Conservation (phyloP, 1,284 basidiomycete genomes). For the Paramarasmius palmivorus region DNA sequence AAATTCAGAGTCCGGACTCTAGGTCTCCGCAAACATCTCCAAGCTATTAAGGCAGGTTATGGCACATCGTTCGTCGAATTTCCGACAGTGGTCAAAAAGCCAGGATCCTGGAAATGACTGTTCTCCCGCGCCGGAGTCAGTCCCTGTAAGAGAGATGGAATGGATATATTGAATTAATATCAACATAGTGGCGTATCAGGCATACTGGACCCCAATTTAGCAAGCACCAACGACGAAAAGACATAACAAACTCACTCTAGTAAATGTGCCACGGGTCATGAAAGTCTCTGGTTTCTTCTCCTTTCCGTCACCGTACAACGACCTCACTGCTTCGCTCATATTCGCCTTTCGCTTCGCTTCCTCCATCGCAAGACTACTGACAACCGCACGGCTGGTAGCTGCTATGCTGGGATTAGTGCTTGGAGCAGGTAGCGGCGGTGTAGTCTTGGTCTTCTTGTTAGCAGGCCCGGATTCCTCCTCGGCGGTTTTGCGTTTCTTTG, state of each 20-base stretch:
- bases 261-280: constrained; percentile 82
- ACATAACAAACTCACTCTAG: constrained; percentile 54
- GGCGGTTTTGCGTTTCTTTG: constrained; percentile 68
- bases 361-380: constrained; percentile 64
- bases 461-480: constrained; percentile 34
- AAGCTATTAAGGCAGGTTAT: too few relatives aligned
- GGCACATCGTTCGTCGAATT: too few relatives aligned
- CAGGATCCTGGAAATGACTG: too few relatives aligned
- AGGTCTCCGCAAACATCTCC: too few relatives aligned
- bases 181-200: constrained; percentile 17
- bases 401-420: constrained; percentile 54
- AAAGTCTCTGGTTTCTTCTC: constrained; percentile 73
- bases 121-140: too few relatives aligned
- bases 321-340: constrained; percentile 78
- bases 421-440: constrained; percentile 21
- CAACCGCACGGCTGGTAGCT: constrained; percentile 60
- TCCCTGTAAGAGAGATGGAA: too few relatives aligned
- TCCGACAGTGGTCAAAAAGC: too few relatives aligned
- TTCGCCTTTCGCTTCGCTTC: constrained; percentile 73
- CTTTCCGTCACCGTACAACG: constrained; percentile 58
- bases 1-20: too few relatives aligned
- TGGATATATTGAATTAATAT: background rate
- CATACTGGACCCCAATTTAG: constrained; percentile 23
- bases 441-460: constrained; percentile 41
- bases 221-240: background rate